These are phyloP conservation scores for Cutaneotrichosporon cutaneum DNA, from an alignment of 1,284 basidiomycete genomes.

Conservation along the genomic window DNA sequence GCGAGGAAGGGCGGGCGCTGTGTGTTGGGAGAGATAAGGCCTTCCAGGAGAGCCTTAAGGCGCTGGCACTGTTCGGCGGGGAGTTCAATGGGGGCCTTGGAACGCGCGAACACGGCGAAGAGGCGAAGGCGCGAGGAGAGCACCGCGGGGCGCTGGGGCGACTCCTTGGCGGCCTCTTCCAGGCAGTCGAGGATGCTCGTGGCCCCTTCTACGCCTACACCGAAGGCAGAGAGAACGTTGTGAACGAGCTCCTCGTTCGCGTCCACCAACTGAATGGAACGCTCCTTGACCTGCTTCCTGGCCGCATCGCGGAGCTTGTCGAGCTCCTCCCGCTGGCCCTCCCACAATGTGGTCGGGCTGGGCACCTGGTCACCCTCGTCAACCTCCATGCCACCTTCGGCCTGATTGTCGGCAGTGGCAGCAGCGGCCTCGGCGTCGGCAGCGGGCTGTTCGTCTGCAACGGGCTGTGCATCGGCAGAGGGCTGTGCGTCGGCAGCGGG, in stretches of 20 bases:
- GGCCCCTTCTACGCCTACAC: constrained; percentile 50
- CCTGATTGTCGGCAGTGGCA: constrained; percentile 20
- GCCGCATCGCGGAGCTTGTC: constrained; percentile 67
- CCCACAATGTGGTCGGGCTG: constrained; percentile 20
- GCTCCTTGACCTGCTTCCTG: constrained; percentile 64
- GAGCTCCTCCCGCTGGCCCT: constrained; percentile 55
- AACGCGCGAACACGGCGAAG: constrained; percentile 65
- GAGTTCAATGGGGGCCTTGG: constrained; percentile 20
- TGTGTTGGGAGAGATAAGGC: constrained; percentile 57
- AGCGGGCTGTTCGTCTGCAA: background rate
- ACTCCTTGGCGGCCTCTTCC: constrained; percentile 49
- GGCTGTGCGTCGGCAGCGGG: constrained; percentile 6
- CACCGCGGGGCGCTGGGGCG: constrained; percentile 55
- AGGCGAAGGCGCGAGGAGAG: constrained; percentile 79
- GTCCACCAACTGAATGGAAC: constrained; percentile 77
- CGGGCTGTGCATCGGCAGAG: constrained; percentile 10
- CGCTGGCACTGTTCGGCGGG: constrained; percentile 39
- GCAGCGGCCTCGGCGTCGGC: constrained; percentile 1
- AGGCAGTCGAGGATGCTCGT: constrained; percentile 32
- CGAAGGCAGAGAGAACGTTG: constrained; percentile 78
- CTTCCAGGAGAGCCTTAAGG: constrained; percentile 66
- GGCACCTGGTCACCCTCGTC: constrained; percentile 17
- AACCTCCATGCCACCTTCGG: constrained; percentile 28
- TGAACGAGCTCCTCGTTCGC: constrained; percentile 83
- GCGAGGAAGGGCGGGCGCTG: constrained; percentile 76